phyloP scores from a whole-genome alignment of 352 stramenopile species.

The Phytophthora sp. region DNA sequence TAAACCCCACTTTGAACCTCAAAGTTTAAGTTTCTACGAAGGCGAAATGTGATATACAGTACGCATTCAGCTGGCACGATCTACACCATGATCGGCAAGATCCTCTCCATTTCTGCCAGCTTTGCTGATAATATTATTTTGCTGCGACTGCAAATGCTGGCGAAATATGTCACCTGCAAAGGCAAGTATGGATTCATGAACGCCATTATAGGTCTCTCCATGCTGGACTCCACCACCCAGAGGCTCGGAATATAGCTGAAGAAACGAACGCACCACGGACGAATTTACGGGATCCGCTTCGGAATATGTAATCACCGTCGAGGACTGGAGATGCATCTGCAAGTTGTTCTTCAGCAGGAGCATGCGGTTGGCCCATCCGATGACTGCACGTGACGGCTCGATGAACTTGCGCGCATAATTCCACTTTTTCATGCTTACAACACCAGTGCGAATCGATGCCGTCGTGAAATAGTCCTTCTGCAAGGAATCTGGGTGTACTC shows the following conservation, averaged over 20 bases:
- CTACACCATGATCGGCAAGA: not conserved
- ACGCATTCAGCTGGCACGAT: too few relatives aligned
- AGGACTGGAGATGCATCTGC: not conserved
- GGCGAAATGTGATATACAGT: too few relatives aligned
- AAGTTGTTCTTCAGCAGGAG: not conserved
- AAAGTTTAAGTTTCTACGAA: too few relatives aligned
- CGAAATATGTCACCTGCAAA: not conserved
- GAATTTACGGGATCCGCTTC: not conserved
- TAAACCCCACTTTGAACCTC: too few relatives aligned
- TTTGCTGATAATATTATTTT: not conserved
- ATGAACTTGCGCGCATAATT: not conserved
- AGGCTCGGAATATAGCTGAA: not conserved
- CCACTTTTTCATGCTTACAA: slow-evolving; percentile 1
- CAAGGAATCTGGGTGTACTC: not conserved
- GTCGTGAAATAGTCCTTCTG: not conserved
- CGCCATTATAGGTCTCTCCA: not conserved
- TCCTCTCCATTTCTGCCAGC: not conserved
- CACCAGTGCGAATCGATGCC: not conserved
- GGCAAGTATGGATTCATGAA: not conserved
- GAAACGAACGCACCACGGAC: not conserved
- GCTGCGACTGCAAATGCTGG: not conserved
- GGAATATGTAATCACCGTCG: not conserved
- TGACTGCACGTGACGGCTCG: not conserved
- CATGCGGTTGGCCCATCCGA: not conserved
- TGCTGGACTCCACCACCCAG: too few relatives aligned